Evolutionary conservation across 1,284 basidiomycete genomes (phyloP), one percentile per base, ranked within the genome.

Genomic region (Ganoderma multipileum): DNA sequence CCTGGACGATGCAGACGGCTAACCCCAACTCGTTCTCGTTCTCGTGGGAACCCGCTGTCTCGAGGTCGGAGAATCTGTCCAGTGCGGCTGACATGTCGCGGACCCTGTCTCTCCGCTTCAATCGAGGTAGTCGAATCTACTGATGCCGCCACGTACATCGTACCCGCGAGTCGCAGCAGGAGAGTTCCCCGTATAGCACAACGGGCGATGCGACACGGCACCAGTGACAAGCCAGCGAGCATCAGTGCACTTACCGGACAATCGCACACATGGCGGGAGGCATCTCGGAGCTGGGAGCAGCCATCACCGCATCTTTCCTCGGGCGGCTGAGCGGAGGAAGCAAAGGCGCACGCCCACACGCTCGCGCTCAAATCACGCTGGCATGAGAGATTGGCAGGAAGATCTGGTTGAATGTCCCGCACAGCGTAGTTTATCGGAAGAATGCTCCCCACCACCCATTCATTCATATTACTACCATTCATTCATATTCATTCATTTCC

Each of bases 311-410:
- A 50, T 50, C 47, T 50, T 50, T 50, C 47, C 33, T 58, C 55
- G 33, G 55, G 33, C 30, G 33, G 55, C 33, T 58, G 55, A 36
- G 33, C 55, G 28, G 55, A 38, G 3, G 30, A 58, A 38, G 30
- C 30, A 58, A n/a, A 18, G 20, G 55, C 55, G 33, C 55, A 38
- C 9, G 55, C 55, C 28, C 55, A 36, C 55, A 58, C 55, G 33
- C 28, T n/a, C 20, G 55, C 55, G 28, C 55, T 38, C 55, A 58
- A 30, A 58, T 58, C 55, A 58, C 30, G 55, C 20, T n/a, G 33
- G 33, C 55, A 38, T 58, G 33, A 65, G 64, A 71, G 70, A 71
- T 71, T 69, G 62, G 70, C 70, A 68, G 67, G 65, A 58, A 68
- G 70, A 71, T 71, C 70, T 68, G n/a, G 66, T 60, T 71, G 63